phyloP scores from a whole-genome alignment of 345 rosid species.

The Syzygium aromaticum region DNA sequence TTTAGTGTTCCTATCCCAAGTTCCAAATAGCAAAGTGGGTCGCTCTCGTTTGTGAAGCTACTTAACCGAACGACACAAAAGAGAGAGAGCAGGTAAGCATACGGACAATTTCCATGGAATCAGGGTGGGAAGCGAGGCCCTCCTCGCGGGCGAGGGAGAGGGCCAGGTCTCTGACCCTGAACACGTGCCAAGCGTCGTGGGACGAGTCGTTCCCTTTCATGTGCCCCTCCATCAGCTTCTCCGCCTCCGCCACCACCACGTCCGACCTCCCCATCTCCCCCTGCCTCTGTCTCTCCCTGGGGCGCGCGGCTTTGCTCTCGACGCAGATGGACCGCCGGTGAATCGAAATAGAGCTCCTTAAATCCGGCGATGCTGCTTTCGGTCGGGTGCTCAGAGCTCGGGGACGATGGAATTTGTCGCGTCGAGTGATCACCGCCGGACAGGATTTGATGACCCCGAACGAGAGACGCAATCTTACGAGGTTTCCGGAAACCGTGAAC shows the following conservation, averaged over 20 bases:
- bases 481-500: not conserved
- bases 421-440: not conserved
- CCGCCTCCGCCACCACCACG: slow-evolving; percentile 34
- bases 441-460: not conserved
- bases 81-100: not conserved
- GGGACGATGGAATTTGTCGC: not conserved
- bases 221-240: slow-evolving; percentile 58
- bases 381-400: not conserved
- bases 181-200: slow-evolving; percentile 68
- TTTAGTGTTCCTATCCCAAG: not conserved
- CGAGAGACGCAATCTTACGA: not conserved
- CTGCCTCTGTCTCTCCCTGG: not conserved
- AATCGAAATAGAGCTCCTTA: not conserved
- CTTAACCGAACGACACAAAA: not conserved
- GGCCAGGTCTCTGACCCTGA: slow-evolving; percentile 80
- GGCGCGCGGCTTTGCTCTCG: not conserved
- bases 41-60: not conserved
- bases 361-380: not conserved
- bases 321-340: not conserved
- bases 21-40: not conserved
- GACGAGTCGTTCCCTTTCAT: slow-evolving; percentile 76
- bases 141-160: slow-evolving; percentile 75
- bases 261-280: not conserved
- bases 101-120: slow-evolving; percentile 69
- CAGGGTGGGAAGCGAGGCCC: slow-evolving; percentile 62